Conservation (phyloP, 2,329 filamentous ascomycete genomes). For the Colletotrichum gloeosporioides region DNA sequence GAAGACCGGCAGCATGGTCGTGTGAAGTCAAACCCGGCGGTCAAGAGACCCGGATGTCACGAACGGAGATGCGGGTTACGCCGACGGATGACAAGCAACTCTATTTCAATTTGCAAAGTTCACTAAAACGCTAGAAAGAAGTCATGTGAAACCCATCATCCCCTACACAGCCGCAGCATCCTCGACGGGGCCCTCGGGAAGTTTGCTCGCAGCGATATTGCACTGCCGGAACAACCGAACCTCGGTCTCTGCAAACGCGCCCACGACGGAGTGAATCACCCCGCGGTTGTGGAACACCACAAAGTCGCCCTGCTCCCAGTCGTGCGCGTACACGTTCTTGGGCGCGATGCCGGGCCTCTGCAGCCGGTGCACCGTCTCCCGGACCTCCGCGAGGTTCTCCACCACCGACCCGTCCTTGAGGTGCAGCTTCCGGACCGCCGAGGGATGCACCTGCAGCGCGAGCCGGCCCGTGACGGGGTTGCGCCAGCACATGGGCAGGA, state of each 20-base stretch:
- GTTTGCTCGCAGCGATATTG: conserved; percentile 72
- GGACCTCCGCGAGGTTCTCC: conserved; percentile 70
- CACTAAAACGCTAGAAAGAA: neutral
- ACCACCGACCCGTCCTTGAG: conserved; percentile 69
- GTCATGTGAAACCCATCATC: neutral
- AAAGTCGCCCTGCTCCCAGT: conserved; percentile 79
- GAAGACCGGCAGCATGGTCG: neutral
- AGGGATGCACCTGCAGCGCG: conserved; percentile 77
- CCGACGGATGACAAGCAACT: neutral
- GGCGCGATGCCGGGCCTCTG: conserved; percentile 78
- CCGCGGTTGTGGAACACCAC: conserved; percentile 83
- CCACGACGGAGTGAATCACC: conserved; percentile 76
- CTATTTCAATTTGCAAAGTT: neutral
- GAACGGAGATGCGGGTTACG: neutral
- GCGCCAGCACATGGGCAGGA: conserved; percentile 78
- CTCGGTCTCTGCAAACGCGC: conserved; percentile 75
- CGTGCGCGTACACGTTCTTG: conserved; percentile 71
- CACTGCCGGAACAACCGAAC: conserved; percentile 79
- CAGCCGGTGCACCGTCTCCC: conserved; percentile 71
- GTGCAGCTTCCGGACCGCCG: conserved; percentile 73
- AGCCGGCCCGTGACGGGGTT: conserved; percentile 74
- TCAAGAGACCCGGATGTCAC: neutral
- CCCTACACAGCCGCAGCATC: neutral
- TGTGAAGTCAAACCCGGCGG: neutral
- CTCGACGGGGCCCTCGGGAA: conserved; percentile 54